Percentiles rank a stretch among this genome's conserved stretches.
Conservation (phyloP, 2,329 filamentous ascomycete genomes). For the Trichoderma sp. region DNA sequence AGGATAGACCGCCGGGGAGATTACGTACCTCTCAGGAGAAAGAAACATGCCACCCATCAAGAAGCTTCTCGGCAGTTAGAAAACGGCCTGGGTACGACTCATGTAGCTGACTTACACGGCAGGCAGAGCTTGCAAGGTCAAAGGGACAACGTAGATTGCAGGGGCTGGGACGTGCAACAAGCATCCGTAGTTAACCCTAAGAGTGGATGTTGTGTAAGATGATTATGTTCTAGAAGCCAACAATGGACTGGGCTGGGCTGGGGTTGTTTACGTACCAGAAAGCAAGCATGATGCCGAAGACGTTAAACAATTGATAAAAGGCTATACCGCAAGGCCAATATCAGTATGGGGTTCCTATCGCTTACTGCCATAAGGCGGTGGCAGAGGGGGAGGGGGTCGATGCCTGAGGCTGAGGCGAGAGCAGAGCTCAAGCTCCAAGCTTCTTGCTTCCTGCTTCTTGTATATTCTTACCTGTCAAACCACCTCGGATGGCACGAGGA, state of each 20-base stretch:
- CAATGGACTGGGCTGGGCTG: background rate
- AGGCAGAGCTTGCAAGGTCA: slow-evolving; percentile 65
- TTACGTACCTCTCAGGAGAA: slow-evolving; percentile 50
- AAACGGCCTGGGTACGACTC: background rate
- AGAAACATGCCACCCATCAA: slow-evolving; percentile 62
- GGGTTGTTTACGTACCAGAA: slow-evolving; percentile 41
- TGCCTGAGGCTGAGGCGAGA: background rate
- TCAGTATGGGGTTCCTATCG: background rate
- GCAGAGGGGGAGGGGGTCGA: background rate
- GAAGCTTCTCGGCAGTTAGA: slow-evolving; percentile 35
- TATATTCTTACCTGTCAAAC: slow-evolving; percentile 43
- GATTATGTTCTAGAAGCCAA: background rate
- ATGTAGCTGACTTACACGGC: slow-evolving; percentile 46
- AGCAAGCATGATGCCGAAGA: slow-evolving; percentile 45
- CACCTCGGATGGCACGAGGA: slow-evolving; percentile 52
- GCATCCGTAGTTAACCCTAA: slow-evolving; percentile 57
- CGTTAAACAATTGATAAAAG: slow-evolving; percentile 53
- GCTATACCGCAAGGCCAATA: slow-evolving; percentile 29
- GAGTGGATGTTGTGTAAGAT: slow-evolving; percentile 30
- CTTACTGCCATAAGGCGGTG: background rate
- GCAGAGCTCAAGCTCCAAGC: background rate
- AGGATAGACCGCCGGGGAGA: background rate
- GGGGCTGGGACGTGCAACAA: slow-evolving; percentile 49
- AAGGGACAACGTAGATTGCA: slow-evolving; percentile 60
- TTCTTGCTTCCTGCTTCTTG: background rate